Evolutionary conservation across 495 filamentous ascomycete genomes (phyloP).

Genomic region (Trichoderma orchidacearum): DNA sequence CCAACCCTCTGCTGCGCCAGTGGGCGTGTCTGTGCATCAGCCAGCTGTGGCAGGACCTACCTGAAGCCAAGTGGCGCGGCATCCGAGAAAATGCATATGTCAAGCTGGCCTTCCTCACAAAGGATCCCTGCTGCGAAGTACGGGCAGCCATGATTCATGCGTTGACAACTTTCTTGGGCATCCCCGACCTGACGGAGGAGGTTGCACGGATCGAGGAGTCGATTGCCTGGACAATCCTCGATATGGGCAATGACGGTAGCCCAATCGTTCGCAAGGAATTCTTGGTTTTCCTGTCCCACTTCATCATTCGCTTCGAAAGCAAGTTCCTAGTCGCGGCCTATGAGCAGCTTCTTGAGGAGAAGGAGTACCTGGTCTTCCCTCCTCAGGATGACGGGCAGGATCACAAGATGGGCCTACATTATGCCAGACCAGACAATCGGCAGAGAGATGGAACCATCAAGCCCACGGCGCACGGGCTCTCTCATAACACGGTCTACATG

Average conservation of each 20-base stretch:
- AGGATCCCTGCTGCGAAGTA: slow-evolving; percentile 91
- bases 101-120: slow-evolving; percentile 63
- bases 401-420: slow-evolving; percentile 41
- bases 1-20: slow-evolving; percentile 81
- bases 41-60: slow-evolving; percentile 81
- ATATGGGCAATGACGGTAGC: slow-evolving; percentile 83
- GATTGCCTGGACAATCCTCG: slow-evolving; percentile 68
- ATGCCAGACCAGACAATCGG: slow-evolving; percentile 33
- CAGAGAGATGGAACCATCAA: slow-evolving; percentile 35
- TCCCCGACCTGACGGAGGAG: slow-evolving; percentile 83
- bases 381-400: slow-evolving; percentile 37
- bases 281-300: slow-evolving; percentile 83
- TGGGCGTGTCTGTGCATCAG: slow-evolving; percentile 96
- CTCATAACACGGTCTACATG: slow-evolving; percentile 77
- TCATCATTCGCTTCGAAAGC: slow-evolving; percentile 79
- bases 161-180: slow-evolving; percentile 84
- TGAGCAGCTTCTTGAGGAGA: slow-evolving; percentile 80
- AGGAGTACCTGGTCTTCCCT: slow-evolving; percentile 42
- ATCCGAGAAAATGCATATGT: slow-evolving; percentile 69
- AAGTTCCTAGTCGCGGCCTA: slow-evolving; percentile 87
- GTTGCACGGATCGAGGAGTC: slow-evolving; percentile 81
- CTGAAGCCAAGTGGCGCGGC: slow-evolving; percentile 88
- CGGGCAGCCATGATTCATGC: slow-evolving; percentile 86
- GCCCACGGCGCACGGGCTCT: slow-evolving; percentile 39
- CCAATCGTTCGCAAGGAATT: slow-evolving; percentile 87